Conservation (phyloP, 345 rosid genomes). For the Camelina sativa region DNA sequence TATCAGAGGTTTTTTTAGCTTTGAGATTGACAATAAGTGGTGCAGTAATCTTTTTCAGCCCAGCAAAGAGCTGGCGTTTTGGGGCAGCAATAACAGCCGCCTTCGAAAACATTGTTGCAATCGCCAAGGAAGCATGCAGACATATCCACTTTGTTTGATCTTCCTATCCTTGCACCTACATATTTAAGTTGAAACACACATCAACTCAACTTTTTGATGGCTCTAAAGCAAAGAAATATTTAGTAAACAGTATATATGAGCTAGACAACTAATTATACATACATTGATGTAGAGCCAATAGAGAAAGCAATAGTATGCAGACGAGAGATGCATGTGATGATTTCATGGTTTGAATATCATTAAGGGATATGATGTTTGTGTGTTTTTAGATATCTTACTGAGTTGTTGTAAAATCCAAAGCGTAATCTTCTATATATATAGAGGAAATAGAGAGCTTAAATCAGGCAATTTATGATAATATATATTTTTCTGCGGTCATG, state of each 20-base stretch:
- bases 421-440: neutral
- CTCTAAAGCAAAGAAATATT: neutral
- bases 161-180: constrained; percentile 24
- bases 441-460: neutral
- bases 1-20: neutral
- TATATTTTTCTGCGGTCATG: constrained; percentile 1
- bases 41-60: constrained; percentile 13
- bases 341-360: constrained; percentile 12
- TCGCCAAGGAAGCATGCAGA: constrained; percentile 7
- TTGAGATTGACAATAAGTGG: constrained; percentile 16
- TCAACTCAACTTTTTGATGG: constrained; percentile 4
- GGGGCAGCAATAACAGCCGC: constrained; percentile 34
- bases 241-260: neutral
- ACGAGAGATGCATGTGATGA: constrained; percentile 26
- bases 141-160: constrained; percentile 2
- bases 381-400: neutral
- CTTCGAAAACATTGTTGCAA: neutral
- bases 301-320: constrained; percentile 13
- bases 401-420: neutral
- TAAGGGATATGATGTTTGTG: neutral
- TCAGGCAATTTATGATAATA: neutral
- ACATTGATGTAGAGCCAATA: constrained; percentile 28
- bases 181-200: constrained; percentile 16
- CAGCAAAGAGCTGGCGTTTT: constrained; percentile 18
- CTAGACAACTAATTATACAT: constrained; percentile 4